Base-by-base conservation (phyloP, 2,329 filamentous ascomycete species). In the Amesomyces nigricolor region DNA sequence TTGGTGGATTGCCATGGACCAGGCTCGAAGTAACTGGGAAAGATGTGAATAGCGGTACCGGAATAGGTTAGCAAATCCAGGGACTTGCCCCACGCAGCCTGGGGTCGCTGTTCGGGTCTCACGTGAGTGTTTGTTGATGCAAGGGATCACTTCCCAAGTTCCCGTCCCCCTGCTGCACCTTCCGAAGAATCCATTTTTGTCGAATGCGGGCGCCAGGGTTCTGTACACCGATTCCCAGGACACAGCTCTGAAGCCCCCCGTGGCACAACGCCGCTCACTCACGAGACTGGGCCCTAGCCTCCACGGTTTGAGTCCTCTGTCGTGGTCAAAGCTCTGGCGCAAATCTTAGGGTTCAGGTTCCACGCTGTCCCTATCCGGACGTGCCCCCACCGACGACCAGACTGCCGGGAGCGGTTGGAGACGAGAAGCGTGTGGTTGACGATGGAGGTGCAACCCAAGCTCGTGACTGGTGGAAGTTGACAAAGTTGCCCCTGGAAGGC, bases 71-170 rank as follows among this genome's bases (percentile, higher is more conserved):
- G 50, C 17, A 35, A 51, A 47, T 29, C 48, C 42, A 49, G 53
- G 53, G 50, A 51, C 53, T 2, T 3, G 47, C 56, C 56, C 40
- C 56, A 47, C 35, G 42, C 17, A 17, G 22, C 17, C 38, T 32
- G 30, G n/a, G 37, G 38, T n/a, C 29, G 30, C 42, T 46, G 29
- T 22, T 38, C 19, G 32, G 17, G 46, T 9, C 49, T 56, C 56
- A 56, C 56, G 49, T 58, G 56, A 56, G 48, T n/a, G 30, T 13
- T 6, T 4, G 29, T 32, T 44, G 35, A 47, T 56, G 56, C 53
- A 53, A 47, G 49, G 37, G 49, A 48, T 26, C 22, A 26, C 22
- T 26, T 26, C 22, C 22, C 22, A 19, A 19, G 17, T 19, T 19
- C 17, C 17, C 17, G 17, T 19, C 17, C 17, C 17, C 38, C 53